phyloP scores from a whole-genome alignment of 2,329 filamentous ascomycete genomes.

The Alternaria brassicae region DNA sequence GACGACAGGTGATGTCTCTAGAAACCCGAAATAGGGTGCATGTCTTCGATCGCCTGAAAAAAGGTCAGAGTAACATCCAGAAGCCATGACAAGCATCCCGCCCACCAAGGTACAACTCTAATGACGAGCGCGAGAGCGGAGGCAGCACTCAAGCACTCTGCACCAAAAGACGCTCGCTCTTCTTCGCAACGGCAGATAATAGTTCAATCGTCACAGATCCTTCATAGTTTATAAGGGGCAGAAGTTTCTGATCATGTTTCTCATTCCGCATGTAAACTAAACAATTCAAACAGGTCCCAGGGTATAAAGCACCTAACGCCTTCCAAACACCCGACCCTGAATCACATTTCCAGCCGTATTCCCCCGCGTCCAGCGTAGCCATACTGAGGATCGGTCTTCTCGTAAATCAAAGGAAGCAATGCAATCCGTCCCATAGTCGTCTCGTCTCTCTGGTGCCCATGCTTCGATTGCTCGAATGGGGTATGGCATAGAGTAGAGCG shows the following conservation, averaged over 20 bases:
- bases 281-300: background rate
- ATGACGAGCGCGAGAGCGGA: background rate
- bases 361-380: background rate
- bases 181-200: background rate
- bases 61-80: background rate
- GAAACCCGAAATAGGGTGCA: background rate
- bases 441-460: background rate
- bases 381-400: background rate
- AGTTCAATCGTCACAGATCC: background rate
- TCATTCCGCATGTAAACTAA: background rate
- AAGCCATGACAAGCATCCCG: background rate
- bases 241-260: background rate
- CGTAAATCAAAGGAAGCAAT: background rate
- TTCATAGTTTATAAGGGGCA: background rate
- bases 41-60: background rate
- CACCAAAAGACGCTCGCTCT: background rate
- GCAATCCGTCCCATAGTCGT: background rate
- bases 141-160: background rate
- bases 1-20: background rate
- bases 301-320: constrained; percentile 2
- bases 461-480: too few relatives aligned
- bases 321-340: background rate
- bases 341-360: background rate
- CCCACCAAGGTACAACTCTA: background rate
- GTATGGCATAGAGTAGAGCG: too few relatives aligned